Evolutionary conservation across 2,329 filamentous ascomycete species (phyloP).

Genomic region (Aspergillus amoenus): DNA sequence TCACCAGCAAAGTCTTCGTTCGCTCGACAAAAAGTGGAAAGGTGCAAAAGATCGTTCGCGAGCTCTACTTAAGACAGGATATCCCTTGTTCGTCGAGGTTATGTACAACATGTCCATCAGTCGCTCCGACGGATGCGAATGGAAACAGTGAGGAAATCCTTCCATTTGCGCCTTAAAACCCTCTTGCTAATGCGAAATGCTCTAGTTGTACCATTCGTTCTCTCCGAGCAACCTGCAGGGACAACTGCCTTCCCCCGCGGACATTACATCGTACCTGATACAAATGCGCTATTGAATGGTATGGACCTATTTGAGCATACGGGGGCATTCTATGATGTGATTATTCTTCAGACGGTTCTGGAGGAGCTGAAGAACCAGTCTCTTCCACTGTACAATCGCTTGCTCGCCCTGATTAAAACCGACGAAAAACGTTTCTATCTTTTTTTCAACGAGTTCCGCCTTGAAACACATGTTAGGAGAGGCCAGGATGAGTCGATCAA

Average conservation of each 20-base stretch:
- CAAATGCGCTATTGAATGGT: slow-evolving; percentile 89
- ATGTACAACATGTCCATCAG: slow-evolving; percentile 72
- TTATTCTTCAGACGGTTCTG: slow-evolving; percentile 91
- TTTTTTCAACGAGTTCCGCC: slow-evolving; percentile 97
- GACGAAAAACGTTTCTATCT: slow-evolving; percentile 98
- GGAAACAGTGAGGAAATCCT: slow-evolving; percentile 61
- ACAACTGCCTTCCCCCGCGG: slow-evolving; percentile 80
- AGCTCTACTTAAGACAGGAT: slow-evolving; percentile 92
- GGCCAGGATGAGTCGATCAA: slow-evolving; percentile 83
- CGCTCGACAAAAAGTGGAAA: slow-evolving; percentile 93
- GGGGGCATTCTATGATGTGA: slow-evolving; percentile 91
- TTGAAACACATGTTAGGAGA: slow-evolving; percentile 82
- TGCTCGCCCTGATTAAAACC: slow-evolving; percentile 87
- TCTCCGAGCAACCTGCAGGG: slow-evolving; percentile 83
- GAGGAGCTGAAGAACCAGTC: slow-evolving; percentile 95
- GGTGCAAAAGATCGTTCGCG: slow-evolving; percentile 97
- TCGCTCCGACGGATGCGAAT: slow-evolving; percentile 75
- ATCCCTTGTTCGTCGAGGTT: slow-evolving; percentile 95
- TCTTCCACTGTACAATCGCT: slow-evolving; percentile 87
- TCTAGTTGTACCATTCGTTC: slow-evolving; percentile 75
- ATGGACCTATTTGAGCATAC: slow-evolving; percentile 97
- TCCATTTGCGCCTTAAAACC: neutral
- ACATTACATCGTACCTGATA: slow-evolving; percentile 94
- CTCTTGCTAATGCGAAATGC: slow-evolving; percentile 22
- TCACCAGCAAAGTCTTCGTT: slow-evolving; percentile 95